Percentiles rank a stretch among this genome's conserved stretches.
Evolutionary conservation across 805 yeast species (phyloP).

Genomic region (Pichia manshurica): DNA sequence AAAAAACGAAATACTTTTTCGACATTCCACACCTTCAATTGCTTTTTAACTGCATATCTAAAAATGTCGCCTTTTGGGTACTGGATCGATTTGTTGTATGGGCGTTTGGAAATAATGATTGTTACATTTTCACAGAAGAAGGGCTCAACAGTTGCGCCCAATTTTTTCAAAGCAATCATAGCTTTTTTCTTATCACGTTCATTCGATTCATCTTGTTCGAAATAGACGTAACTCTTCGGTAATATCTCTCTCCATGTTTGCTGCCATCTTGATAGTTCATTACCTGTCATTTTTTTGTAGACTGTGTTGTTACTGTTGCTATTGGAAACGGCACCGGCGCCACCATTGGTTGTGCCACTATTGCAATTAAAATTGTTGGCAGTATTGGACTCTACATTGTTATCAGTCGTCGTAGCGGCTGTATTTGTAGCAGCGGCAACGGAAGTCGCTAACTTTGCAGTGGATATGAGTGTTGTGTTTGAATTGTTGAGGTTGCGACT

Average conservation of each 20-base stretch:
- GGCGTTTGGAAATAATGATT: slow-evolving; percentile 69
- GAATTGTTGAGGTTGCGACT: slow-evolving; percentile 1
- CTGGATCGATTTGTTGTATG: slow-evolving; percentile 34
- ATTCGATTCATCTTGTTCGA: slow-evolving; percentile 40
- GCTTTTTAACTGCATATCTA: slow-evolving; percentile 51
- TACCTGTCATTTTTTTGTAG: slow-evolving; percentile 28
- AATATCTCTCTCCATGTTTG: slow-evolving; percentile 53
- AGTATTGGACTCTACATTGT: not conserved
- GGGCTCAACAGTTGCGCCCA: slow-evolving; percentile 53
- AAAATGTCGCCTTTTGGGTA: slow-evolving; percentile 59
- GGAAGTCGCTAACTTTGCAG: not conserved
- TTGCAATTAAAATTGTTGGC: no score
- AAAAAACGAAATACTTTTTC: slow-evolving; percentile 81
- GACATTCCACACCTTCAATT: slow-evolving; percentile 80
- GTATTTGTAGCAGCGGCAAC: not conserved
- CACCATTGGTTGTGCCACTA: no score
- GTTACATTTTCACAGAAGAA: slow-evolving; percentile 63
- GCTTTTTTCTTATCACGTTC: slow-evolving; percentile 33
- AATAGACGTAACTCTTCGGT: slow-evolving; percentile 51
- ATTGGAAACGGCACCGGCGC: not conserved
- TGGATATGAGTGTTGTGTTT: slow-evolving; percentile 6
- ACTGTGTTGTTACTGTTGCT: slow-evolving; percentile 8
- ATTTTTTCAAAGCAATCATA: slow-evolving; percentile 30
- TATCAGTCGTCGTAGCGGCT: not conserved
- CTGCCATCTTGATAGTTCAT: slow-evolving; percentile 52